These are phyloP conservation scores for Pelargonium cotyledonis DNA, from an alignment of 441 rosid species.

Conservation along the genomic window DNA sequence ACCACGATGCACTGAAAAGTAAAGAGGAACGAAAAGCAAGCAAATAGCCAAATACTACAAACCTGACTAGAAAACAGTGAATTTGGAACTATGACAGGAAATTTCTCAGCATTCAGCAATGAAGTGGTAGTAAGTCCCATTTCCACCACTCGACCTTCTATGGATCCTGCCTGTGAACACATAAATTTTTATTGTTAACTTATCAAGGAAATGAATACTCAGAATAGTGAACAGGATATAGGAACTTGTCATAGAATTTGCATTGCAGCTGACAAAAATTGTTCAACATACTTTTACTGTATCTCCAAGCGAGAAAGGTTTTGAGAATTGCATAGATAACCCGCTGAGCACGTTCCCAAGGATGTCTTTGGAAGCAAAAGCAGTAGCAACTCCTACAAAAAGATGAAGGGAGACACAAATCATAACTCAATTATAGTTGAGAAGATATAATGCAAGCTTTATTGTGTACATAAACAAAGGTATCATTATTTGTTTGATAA, in stretches of 20 bases:
- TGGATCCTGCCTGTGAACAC: conserved; percentile 62
- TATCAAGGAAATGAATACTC: conserved; percentile 2
- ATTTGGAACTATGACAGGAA: conserved; percentile 81
- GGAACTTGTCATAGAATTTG: neutral
- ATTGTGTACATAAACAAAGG: neutral
- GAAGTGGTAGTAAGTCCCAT: conserved; percentile 84
- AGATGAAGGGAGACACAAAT: conserved; percentile 4
- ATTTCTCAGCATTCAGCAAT: conserved; percentile 68
- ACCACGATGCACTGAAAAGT: neutral
- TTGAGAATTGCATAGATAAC: conserved; percentile 72
- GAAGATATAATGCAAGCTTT: neutral
- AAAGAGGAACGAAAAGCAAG: neutral
- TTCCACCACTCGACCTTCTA: conserved; percentile 88
- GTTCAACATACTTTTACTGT: conserved; percentile 63
- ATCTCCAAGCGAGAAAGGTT: conserved; percentile 90
- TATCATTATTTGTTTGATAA: neutral
- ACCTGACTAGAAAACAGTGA: conserved; percentile 93
- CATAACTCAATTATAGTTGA: conserved; percentile 1
- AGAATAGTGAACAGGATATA: neutral
- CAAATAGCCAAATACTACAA: conserved; percentile 13
- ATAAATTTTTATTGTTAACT: conserved; percentile 4
- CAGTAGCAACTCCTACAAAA: conserved; percentile 86
- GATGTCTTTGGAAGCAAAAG: conserved; percentile 83
- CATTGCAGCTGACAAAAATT: neutral
- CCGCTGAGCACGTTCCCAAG: conserved; percentile 94